These are phyloP conservation scores for Oryza glumipatula DNA, from an alignment of 176 grass and related monocot genomes.

Conservation along the genomic window DNA sequence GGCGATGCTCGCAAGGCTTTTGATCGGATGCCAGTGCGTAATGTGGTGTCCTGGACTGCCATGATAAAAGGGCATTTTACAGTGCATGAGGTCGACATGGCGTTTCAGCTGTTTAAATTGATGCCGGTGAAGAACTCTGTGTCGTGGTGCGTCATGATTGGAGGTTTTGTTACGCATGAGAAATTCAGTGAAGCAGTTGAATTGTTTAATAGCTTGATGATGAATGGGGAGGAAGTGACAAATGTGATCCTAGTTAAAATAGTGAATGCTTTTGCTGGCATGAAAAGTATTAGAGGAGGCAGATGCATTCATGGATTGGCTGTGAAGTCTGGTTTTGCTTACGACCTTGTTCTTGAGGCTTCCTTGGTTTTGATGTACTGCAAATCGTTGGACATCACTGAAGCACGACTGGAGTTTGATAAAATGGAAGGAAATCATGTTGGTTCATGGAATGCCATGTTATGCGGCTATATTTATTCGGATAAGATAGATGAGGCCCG, in stretches of 20 bases:
- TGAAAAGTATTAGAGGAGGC: constrained; percentile 51
- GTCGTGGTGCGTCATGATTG: constrained; percentile 71
- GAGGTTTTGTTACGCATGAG: constrained; percentile 52
- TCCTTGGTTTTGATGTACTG: constrained; percentile 73
- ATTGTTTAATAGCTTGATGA: constrained; percentile 53
- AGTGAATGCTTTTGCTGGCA: constrained; percentile 50
- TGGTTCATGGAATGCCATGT: constrained; percentile 61
- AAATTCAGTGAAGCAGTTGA: constrained; percentile 43
- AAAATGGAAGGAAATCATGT: constrained; percentile 67
- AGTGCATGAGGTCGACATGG: constrained; percentile 31
- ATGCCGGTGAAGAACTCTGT: constrained; percentile 69
- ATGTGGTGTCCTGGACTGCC: constrained; percentile 76
- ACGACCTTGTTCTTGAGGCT: constrained; percentile 51
- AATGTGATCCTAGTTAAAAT: constrained; percentile 47
- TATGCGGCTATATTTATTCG: constrained; percentile 52
- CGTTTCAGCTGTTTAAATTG: constrained; percentile 54
- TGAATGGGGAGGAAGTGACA: constrained; percentile 31
- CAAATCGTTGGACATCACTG: constrained; percentile 43
- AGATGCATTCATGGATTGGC: constrained; percentile 57
- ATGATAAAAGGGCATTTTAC: constrained; percentile 58
- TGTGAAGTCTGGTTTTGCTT: constrained; percentile 57
- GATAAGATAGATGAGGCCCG: constrained; percentile 55
- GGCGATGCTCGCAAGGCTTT: constrained; percentile 58
- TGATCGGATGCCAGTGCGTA: constrained; percentile 46
- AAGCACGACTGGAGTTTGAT: constrained; percentile 60